Base-by-base conservation (phyloP, 2,329 filamentous ascomycete genomes). In the Peltaster fructicola region DNA sequence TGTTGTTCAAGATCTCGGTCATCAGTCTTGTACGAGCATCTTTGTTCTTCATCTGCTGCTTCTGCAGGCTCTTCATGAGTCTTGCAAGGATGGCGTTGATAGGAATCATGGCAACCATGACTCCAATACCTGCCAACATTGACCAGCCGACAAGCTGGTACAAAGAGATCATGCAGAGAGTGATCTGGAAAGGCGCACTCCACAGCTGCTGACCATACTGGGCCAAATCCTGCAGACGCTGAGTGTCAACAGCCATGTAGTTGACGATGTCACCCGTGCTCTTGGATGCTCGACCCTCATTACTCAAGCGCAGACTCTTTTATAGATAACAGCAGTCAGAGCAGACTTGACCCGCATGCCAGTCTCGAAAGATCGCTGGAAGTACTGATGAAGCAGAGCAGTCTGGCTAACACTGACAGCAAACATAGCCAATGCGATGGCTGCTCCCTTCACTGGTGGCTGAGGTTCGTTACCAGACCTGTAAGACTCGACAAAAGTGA, bases 41-140 rank as follows among this genome's bases (percentile, higher is more conserved):
- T 57, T 98, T 98, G 59, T 95, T 95, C 61, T 90, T 91, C 88
- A 98, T 98, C 57, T 98, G 88, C 36, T 73, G 63, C 53, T 95
- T 90, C 48, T 98, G 90, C 40, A 98, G 57, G 20, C 66, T 81
- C 57, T 92, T 93, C 78, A 93, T 93, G 40, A 91, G 64, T 30
- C 75, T 69, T 13, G 88, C 85, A 45, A 95, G 88, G 33, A 88
- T 61, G 23, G 84, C 85, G 47, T 98, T 95, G 39, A 95, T 61
- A 0, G 88, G 88, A 50, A 98, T 85, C 85, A 95, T 95, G 40
- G 93, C 54, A 32, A 98, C 65, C 90, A 98, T 98, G 30, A 84
- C 80, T 26, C 65, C 85, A 25, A 98, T 75, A 42, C 88, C 88
- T 16, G 88, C 82, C 51, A 98, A 72, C 80, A 95, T 95, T 37